phyloP scores from a whole-genome alignment of 495 filamentous ascomycete genomes.

The Symbiotaphrina buchneri region DNA sequence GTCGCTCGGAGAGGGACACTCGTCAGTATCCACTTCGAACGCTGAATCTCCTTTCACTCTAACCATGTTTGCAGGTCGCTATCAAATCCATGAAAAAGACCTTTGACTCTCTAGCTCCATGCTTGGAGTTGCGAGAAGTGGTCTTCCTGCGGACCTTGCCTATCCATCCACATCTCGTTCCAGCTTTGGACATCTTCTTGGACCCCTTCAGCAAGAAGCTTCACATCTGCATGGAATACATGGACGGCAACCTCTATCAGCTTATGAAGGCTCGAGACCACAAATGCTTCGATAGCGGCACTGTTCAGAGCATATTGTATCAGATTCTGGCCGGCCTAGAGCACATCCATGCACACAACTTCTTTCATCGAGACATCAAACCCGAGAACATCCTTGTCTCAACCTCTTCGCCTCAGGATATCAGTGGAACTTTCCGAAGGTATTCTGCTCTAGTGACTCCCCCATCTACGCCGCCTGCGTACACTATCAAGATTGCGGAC shows the following conservation, averaged over 20 bases:
- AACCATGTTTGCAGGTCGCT: slow-evolving; percentile 40
- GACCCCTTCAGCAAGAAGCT: slow-evolving; percentile 89
- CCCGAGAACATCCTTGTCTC: slow-evolving; percentile 98
- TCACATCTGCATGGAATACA: slow-evolving; percentile 98
- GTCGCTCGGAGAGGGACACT: slow-evolving; percentile 80
- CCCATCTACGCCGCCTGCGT: slow-evolving; percentile 76
- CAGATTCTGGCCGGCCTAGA: slow-evolving; percentile 93
- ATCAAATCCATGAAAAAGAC: slow-evolving; percentile 99
- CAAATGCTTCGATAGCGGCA: slow-evolving; percentile 70
- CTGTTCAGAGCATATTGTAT: slow-evolving; percentile 93
- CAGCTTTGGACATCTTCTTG: slow-evolving; percentile 95
- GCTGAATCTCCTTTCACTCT: background rate
- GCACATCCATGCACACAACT: slow-evolving; percentile 89
- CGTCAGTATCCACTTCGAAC: slow-evolving; percentile 28
- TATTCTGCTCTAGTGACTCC: slow-evolving; percentile 90
- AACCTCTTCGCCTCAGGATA: slow-evolving; percentile 66
- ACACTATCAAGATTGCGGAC: slow-evolving; percentile 97
- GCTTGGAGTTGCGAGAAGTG: slow-evolving; percentile 84
- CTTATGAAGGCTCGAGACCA: slow-evolving; percentile 96
- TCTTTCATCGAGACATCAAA: slow-evolving; percentile 99
- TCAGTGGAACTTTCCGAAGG: slow-evolving; percentile 54
- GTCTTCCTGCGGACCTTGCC: slow-evolving; percentile 86
- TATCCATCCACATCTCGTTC: slow-evolving; percentile 74
- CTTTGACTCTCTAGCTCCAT: slow-evolving; percentile 76
- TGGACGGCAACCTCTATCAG: slow-evolving; percentile 98